Base-by-base conservation (phyloP, 306 rosid species). In the Dalbergia cochinchinensis region DNA sequence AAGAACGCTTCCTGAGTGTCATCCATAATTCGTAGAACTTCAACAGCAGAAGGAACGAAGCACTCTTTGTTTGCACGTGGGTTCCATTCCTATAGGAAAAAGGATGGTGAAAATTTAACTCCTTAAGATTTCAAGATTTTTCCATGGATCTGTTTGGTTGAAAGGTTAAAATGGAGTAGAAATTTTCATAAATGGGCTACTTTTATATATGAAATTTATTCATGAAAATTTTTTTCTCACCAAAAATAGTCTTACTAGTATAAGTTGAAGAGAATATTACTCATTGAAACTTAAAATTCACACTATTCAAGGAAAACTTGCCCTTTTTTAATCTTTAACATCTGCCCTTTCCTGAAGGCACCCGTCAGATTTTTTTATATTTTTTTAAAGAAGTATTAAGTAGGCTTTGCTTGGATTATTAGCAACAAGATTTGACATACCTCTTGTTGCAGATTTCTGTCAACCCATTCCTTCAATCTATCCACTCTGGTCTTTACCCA, bases 401-500 rank as follows among this genome's bases (percentile, higher is more conserved):
- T 11, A n/a, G 26, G 35, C 57, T 44, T 63, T 18, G 18, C 55
- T 11, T 48, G 57, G 76, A 78, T 47, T 71, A 54, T 74, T 14
- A 48, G 69, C 66, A 22, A 26, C 58, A 19, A 84, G 76, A 67
- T 45, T 57, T 59, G 71, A 64, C 80, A 66, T 84, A 88, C 98
- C 98, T 93, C 98, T 86, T 86, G 85, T 74, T 88, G 93, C 71
- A 93, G 84, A 85, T 87, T 89, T 86, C 89, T 84, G 77, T 89
- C 91, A 66, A 90, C 70, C 96, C 92, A 89, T 69, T 93, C 98
- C 83, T 85, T 85, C 78, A 90, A 77, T 72, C 87, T 87, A 70
- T 88, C 93, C 68, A 91, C 84, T 84, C 91, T 90, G 70, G 84
- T 83, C 75, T 79, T 85, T 82, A 91, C 88, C 98, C 98, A 93